Evolutionary conservation across 116 monocot species (phyloP), one percentile per base, ranked within the genome.

Genomic region (Dioscorea cayenensis): DNA sequence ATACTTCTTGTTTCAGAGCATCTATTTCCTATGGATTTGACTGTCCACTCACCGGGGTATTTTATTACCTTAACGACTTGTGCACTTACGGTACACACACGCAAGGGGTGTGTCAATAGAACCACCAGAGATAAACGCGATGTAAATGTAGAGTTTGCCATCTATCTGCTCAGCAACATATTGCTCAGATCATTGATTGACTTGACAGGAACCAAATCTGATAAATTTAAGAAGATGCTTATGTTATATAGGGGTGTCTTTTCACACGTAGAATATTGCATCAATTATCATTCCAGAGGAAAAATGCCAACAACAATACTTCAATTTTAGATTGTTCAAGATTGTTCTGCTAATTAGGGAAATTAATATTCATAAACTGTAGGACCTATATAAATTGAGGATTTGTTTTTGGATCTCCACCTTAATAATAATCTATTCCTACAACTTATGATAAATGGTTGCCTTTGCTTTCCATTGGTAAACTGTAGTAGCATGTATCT

Each of bases 51-150:
- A n/a, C n/a, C n/a, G n/a, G n/a, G n/a, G n/a, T n/a, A n/a, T n/a
- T n/a, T n/a, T n/a, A n/a, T n/a, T n/a, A n/a, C n/a, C n/a, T n/a
- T n/a, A n/a, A n/a, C n/a, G n/a, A n/a, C n/a, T n/a, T n/a, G n/a
- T n/a, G n/a, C n/a, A n/a, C n/a, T n/a, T n/a, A n/a, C n/a, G n/a
- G n/a, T n/a, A n/a, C n/a, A n/a, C n/a, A n/a, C n/a, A n/a, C n/a
- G n/a, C n/a, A n/a, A n/a, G n/a, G n/a, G n/a, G n/a, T n/a, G n/a
- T n/a, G n/a, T n/a, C n/a, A n/a, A n/a, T 99, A 67, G 97, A 99
- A 50, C 97, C 97, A 85, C 97, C 97, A 73, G 97, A 93, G 21
- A 99, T 90, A 85, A 93, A 99, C 71, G 93, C 97, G 76, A 99
- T 73, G 73, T 93, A 99, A 59, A 99, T 93, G 73, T 91, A 93